Conservation (phyloP, 495 filamentous ascomycete species). For the Tuber indicum region DNA sequence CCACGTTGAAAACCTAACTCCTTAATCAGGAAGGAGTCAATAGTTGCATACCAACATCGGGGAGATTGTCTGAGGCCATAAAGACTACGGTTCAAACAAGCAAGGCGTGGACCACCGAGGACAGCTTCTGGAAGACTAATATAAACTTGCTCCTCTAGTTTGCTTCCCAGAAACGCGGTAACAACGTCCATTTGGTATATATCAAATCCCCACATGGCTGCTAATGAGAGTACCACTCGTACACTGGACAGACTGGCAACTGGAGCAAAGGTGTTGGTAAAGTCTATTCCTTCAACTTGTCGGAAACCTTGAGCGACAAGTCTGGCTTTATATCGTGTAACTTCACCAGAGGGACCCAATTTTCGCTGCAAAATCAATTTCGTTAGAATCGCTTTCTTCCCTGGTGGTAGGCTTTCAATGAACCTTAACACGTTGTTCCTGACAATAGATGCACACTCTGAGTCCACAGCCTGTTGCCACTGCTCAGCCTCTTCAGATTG, state of each 20-base stretch:
- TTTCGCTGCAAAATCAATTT: not conserved
- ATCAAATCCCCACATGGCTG: not conserved
- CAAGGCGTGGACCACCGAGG: not conserved
- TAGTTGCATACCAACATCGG: not conserved
- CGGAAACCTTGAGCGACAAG: too few species aligned
- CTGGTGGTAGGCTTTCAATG: accelerated
- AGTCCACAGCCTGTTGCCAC: too few species aligned
- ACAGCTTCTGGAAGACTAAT: not conserved
- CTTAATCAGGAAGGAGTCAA: not conserved
- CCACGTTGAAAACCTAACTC: not conserved
- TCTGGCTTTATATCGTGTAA: too few species aligned
- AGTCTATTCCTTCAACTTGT: too few species aligned
- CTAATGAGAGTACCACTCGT: too few species aligned
- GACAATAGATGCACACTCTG: not conserved
- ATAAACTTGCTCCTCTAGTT: not conserved
- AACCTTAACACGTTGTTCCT: not conserved
- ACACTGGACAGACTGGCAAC: too few species aligned
- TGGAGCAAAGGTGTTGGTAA: too few species aligned
- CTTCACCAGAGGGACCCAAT: not conserved
- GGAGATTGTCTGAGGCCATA: not conserved
- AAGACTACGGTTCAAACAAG: not conserved
- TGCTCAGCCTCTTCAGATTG: too few species aligned
- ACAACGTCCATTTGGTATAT: not conserved
- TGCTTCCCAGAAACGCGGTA: not conserved
- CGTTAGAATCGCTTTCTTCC: not conserved